Base-by-base conservation (phyloP, 1,139 yeast species). In the Candida smagusa region DNA sequence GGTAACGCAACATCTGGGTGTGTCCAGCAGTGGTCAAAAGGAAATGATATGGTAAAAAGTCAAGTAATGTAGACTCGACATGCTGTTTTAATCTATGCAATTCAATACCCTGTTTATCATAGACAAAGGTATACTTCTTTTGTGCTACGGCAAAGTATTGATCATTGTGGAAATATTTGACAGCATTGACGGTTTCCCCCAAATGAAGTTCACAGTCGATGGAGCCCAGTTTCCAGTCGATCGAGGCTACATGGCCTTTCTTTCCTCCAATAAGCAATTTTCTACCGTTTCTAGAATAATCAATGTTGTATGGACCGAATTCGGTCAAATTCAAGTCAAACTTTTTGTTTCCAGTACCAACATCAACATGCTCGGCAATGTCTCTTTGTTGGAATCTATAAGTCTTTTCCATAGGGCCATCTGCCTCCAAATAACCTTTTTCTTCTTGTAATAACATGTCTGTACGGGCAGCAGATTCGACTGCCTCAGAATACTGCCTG, bases 121-220 rank as follows among this genome's bases (percentile, higher is more conserved):
- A 94, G 31, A 94, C 86, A 57, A 83, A 94, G 1, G 95, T 86
- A 59, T 92, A 87, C 59, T 89, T 90, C 63, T 89, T 90, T 63
- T 94, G 99, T 1, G 99, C 98, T 11, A 83, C 96, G 0, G 98
- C 99, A 65, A 87, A 90, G 60, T 74, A 89, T 61, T 90, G 96
- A 54, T 89, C 95, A 55, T 84, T 88, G 54, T 92, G 97, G 46
- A 94, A 69, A 65, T 84, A 89, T 53, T 89, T 85, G 29, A 90
- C 96, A 1, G 90, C 95, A 54, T 87, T 77, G 7, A 89, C 87
- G 0, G 97, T 88, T 61, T 94, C 98, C 50, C 84, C 83, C 22
- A 94, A 68, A 54, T 87, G 80, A 38, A 94, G 61, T 59, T 94
- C 99, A 37, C 95, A 81, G 41, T 79, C 83, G 33, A 92, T 65